Base-by-base conservation (phyloP, 768 basidiomycete genomes). In the Tulasnella sp. region DNA sequence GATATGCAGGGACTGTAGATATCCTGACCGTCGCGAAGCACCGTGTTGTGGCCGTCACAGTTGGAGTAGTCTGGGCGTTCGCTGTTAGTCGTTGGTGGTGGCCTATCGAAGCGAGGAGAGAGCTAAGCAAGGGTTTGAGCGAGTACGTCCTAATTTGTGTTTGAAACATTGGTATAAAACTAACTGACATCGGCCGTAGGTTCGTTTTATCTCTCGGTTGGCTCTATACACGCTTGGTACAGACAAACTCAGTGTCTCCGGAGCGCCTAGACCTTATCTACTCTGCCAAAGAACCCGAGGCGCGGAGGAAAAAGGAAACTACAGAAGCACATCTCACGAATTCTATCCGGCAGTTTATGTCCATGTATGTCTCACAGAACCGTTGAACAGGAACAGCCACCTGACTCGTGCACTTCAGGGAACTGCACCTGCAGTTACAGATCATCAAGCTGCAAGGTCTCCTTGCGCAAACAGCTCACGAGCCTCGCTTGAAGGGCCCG, bases 171-270 rank as follows among this genome's bases (percentile, higher is more conserved):
- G 15, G 34, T 15, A 38, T 38, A 15, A 15, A 7, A 38, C 34
- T 56, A 19, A 21, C 24, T 51, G 3, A 51, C n/a, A 43, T 41
- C 9, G 8, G 51, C 10, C 38, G 1, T 65, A 95, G 93, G 64
- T 93, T 95, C 70, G 94, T 90, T 66, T 72, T 96, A 62, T 92
- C 97, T 66, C 80, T 94, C 2, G 92, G 93, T 2, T 96, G 93
- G 85, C 76, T 98, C 45, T 99, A 97, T 71, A 93, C 90, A 0
- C 86, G 86, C 13, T 74, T 99, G 30, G 93, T 96, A 8, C 83
- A 85, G 24, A 84, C 87, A 27, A 94, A 96, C 67, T 90, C 88
- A 10, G 85, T 81, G 65, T 74, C 81, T 23, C 79, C 81, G 10
- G 80, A 79, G 60, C 38, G 44, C 26, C 45, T 48, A 11, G 23